phyloP scores from a whole-genome alignment of 352 stramenopile genomes.

The Pythium aristosporum region DNA sequence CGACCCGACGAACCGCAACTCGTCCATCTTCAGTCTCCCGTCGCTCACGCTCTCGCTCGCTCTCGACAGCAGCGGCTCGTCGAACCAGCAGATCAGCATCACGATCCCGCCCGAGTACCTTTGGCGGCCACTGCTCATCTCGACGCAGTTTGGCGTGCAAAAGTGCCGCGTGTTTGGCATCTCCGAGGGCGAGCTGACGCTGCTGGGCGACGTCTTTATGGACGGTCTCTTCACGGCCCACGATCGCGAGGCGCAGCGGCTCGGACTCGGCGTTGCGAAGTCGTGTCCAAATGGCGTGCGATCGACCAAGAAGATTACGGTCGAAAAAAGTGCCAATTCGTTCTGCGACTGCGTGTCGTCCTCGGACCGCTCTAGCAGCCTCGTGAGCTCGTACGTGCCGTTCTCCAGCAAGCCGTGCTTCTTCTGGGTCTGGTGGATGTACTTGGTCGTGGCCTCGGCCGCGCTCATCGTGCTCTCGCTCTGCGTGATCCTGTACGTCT shows the following conservation, averaged over 20 bases:
- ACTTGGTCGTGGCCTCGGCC: constrained; percentile 63
- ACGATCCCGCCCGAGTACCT: constrained; percentile 80
- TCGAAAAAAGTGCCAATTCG: constrained; percentile 41
- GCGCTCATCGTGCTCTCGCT: constrained; percentile 56
- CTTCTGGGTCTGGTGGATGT: constrained; percentile 90
- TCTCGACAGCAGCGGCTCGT: constrained; percentile 34
- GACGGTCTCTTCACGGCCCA: constrained; percentile 83
- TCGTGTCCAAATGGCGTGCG: constrained; percentile 73
- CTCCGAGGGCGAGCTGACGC: constrained; percentile 69
- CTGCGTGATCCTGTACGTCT: constrained; percentile 50
- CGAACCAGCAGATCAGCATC: constrained; percentile 64
- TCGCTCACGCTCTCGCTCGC: constrained; percentile 64
- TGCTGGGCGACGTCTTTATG: constrained; percentile 86
- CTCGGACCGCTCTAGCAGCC: constrained; percentile 51
- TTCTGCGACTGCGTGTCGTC: constrained; percentile 71
- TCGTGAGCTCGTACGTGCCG: constrained; percentile 62
- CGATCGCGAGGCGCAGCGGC: constrained; percentile 49
- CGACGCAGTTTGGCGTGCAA: constrained; percentile 34
- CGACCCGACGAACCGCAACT: constrained; percentile 60
- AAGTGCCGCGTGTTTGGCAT: constrained; percentile 79
- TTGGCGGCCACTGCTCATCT: constrained; percentile 75
- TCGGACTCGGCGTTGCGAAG: constrained; percentile 65
- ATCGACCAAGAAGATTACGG: constrained; percentile 63
- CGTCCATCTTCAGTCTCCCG: constrained; percentile 61
- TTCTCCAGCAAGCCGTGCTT: constrained; percentile 73